Evolutionary conservation across 2,329 filamentous ascomycete genomes (phyloP).

Genomic region (Fusarium bulbicola): DNA sequence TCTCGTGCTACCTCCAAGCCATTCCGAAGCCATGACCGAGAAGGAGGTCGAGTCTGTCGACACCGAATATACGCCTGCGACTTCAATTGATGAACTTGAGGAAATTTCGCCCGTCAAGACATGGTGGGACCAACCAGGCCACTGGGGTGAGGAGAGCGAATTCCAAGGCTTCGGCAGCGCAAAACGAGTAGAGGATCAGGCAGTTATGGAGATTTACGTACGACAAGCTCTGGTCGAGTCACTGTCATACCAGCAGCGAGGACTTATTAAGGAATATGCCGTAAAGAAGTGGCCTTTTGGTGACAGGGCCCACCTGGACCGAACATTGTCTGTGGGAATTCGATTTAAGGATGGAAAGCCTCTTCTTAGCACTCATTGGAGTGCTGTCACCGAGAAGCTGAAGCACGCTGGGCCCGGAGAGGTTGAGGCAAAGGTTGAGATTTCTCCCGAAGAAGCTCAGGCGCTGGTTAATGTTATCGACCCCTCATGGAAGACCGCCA

Average conservation of each 20-base stretch:
- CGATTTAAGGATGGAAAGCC: constrained; percentile 53
- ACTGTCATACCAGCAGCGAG: constrained; percentile 52
- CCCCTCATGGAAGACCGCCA: constrained; percentile 65
- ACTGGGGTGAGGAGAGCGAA: constrained; percentile 59
- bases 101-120: constrained; percentile 56
- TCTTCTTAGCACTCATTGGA: constrained; percentile 51
- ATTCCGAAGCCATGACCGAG: constrained; percentile 48
- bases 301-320: constrained; percentile 47
- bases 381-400: constrained; percentile 47
- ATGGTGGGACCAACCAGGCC: constrained; percentile 65
- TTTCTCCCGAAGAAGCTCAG: constrained; percentile 52
- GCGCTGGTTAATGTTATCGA: constrained; percentile 59
- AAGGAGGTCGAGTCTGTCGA: constrained; percentile 44
- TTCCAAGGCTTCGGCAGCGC: constrained; percentile 56
- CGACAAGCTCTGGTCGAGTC: constrained; percentile 63
- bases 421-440: constrained; percentile 35
- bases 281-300: constrained; percentile 47
- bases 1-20: constrained; percentile 46
- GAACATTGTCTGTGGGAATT: constrained; percentile 50
- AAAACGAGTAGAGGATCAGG: constrained; percentile 53
- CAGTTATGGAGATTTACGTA: constrained; percentile 58
- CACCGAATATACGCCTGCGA: constrained; percentile 59
- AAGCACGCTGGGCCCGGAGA: constrained; percentile 40
- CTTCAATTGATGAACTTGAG: constrained; percentile 55
- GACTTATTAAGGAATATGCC: constrained; percentile 44